These are phyloP conservation scores for Gliomastix tumulicola DNA, from an alignment of 2,329 filamentous ascomycete species.

Conservation along the genomic window DNA sequence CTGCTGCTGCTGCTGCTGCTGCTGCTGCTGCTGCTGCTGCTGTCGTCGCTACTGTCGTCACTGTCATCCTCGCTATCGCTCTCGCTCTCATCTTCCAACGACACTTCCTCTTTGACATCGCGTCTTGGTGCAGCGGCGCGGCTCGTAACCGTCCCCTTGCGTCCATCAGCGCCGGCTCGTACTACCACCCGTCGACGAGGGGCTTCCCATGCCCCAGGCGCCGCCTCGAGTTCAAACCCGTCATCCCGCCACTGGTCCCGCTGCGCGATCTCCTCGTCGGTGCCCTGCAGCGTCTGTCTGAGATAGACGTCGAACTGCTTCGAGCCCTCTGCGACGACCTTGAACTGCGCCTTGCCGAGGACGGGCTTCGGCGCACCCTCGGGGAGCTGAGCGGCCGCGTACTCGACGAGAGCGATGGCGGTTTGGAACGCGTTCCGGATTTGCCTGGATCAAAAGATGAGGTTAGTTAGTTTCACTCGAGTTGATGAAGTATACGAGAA, in stretches of 20 bases:
- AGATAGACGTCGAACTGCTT: conserved; percentile 7
- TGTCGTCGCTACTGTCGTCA: too few species aligned
- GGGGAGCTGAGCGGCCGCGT: conserved; percentile 1
- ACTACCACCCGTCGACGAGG: too few species aligned
- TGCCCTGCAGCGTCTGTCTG: background rate
- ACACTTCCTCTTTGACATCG: too few species aligned
- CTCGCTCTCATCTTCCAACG: too few species aligned
- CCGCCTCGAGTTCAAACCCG: background rate
- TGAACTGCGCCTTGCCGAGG: conserved; percentile 5
- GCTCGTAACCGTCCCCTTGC: too few species aligned
- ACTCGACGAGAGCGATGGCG: conserved; percentile 10
- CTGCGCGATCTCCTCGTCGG: conserved; percentile 1
- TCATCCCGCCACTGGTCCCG: conserved; percentile 2
- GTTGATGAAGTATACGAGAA: too few species aligned
- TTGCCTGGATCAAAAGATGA: conserved; percentile 7
- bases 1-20: too few species aligned
- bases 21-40: too few species aligned
- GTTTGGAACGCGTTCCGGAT: conserved; percentile 16
- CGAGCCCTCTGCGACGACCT: conserved; percentile 4
- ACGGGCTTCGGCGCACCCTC: conserved; percentile 1
- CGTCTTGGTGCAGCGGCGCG: too few species aligned
- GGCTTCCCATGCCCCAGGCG: background rate
- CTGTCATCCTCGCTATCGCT: too few species aligned
- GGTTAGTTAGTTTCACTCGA: background rate
- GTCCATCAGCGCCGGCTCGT: too few species aligned